Evolutionary conservation across 139 green algal species (phyloP), one percentile per base, ranked within the genome.

Genomic region (Chlamydomonas incerta): DNA sequence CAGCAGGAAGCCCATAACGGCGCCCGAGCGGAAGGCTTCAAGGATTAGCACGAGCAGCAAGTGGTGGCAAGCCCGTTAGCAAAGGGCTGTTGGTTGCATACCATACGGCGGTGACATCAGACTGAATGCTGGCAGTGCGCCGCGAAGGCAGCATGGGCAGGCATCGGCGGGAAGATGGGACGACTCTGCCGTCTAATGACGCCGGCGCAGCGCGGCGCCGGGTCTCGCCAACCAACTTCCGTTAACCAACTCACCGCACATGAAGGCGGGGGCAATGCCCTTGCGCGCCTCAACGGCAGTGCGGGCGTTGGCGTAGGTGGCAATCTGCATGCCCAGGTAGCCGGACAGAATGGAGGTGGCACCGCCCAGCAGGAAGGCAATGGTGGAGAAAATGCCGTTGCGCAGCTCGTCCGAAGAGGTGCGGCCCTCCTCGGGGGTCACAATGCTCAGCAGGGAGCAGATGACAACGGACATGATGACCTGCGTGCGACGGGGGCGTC

Each of bases 1-100:
- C 79, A 99, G 92, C 80, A 99, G 83, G 92, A 99, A 99, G 74
- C 97, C 97, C 97, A 99, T 99, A 41, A 99, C 97, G 29, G 97
- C 96, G 67, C 97, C 97, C 76, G 97, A 97, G 88, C 97, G 95
- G 94, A 99, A 99, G 62, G 97, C 96, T 95, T 92, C 92, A n/a
- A n/a, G n/a, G n/a, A n/a, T n/a, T n/a, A n/a, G n/a, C n/a, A n/a
- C n/a, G n/a, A n/a, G n/a, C n/a, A n/a, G n/a, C n/a, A n/a, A n/a
- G n/a, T n/a, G n/a, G n/a, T n/a, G n/a, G n/a, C n/a, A n/a, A n/a
- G n/a, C n/a, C n/a, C n/a, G n/a, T n/a, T n/a, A n/a, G n/a, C n/a
- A n/a, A n/a, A n/a, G n/a, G n/a, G n/a, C n/a, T n/a, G n/a, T n/a
- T n/a, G n/a, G n/a, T n/a, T n/a, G n/a, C n/a, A n/a, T n/a, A n/a